Conservation (phyloP, 2,329 filamentous ascomycete genomes). For the Tolypocladium tundrense region DNA sequence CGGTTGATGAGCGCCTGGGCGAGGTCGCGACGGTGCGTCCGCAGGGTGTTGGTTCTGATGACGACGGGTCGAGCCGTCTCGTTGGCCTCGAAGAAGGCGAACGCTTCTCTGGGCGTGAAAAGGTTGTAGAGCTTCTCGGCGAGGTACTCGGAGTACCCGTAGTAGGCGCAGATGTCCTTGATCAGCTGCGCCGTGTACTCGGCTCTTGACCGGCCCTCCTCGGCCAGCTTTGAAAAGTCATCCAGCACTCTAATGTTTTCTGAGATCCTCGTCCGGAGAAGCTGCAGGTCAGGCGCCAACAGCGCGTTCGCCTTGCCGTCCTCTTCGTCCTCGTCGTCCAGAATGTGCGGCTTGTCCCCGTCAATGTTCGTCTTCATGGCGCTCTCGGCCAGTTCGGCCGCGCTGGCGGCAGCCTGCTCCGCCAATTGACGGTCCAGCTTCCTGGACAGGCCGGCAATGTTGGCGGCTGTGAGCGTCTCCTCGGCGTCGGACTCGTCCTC, state of each 20-base stretch:
- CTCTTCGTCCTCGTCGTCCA: constrained; percentile 51
- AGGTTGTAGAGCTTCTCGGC: constrained; percentile 91
- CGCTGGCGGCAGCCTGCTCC: constrained; percentile 70
- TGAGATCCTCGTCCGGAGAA: constrained; percentile 79
- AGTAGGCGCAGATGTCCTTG: constrained; percentile 91
- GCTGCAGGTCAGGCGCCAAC: constrained; percentile 79
- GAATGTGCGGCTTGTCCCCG: constrained; percentile 58
- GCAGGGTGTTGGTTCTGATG: constrained; percentile 91
- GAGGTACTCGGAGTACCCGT: constrained; percentile 90
- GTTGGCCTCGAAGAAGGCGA: constrained; percentile 98
- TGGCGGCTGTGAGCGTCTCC: constrained; percentile 86
- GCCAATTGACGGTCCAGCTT: constrained; percentile 72
- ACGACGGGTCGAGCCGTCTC: constrained; percentile 89
- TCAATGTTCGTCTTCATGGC: constrained; percentile 91
- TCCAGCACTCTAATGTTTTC: constrained; percentile 88
- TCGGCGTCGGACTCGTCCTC: constrained; percentile 81
- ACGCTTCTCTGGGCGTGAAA: constrained; percentile 86
- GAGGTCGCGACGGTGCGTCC: constrained; percentile 65
- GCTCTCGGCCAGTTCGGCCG: constrained; percentile 75
- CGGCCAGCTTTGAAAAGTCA: constrained; percentile 72
- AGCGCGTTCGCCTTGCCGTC: constrained; percentile 50
- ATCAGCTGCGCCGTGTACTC: constrained; percentile 84
- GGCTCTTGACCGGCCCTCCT: constrained; percentile 69
- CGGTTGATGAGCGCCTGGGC: constrained; percentile 92
- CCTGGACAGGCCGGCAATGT: constrained; percentile 83